Evolutionary conservation across 371 early-diverging fungal species (phyloP).

Genomic region (Apophysomyces variabilis): DNA sequence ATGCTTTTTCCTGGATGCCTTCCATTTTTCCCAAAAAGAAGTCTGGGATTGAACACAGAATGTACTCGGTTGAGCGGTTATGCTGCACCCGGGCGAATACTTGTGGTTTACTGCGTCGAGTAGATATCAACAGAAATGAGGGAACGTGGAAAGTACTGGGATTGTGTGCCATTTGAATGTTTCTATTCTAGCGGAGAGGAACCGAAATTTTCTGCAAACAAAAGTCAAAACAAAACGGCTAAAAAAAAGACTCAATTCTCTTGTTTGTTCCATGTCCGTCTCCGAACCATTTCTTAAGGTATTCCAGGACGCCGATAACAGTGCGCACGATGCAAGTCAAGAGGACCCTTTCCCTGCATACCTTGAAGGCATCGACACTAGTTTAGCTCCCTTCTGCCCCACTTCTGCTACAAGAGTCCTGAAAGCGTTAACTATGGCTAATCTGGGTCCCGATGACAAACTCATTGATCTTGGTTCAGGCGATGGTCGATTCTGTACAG

Average conservation of each 20-base stretch:
- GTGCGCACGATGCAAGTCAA: slow-evolving; percentile 40
- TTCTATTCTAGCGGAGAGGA: too few species aligned
- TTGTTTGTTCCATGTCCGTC: slow-evolving; percentile 15
- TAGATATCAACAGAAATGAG: too few species aligned
- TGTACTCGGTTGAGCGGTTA: too few species aligned
- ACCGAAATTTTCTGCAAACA: too few species aligned
- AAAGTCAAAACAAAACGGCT: neutral
- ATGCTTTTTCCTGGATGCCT: too few species aligned
- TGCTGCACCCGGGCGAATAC: too few species aligned
- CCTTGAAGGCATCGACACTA: slow-evolving; percentile 57
- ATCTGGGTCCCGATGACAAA: slow-evolving; percentile 41
- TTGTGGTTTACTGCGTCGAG: too few species aligned
- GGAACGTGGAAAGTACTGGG: too few species aligned
- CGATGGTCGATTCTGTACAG: slow-evolving; percentile 66
- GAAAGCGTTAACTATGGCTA: slow-evolving; percentile 56
- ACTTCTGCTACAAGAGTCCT: slow-evolving; percentile 63
- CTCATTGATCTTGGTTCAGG: slow-evolving; percentile 71
- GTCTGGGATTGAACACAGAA: too few species aligned
- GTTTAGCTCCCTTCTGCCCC: slow-evolving; percentile 67
- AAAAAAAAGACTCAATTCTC: neutral
- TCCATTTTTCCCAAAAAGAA: too few species aligned
- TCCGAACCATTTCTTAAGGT: slow-evolving; percentile 33
- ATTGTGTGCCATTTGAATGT: too few species aligned
- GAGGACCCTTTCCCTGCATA: slow-evolving; percentile 61
- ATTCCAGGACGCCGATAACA: slow-evolving; percentile 36